A percentile compares a stretch with the other conserved stretches of the same genome.
Evolutionary conservation across 75 land plant genomes (phyloP).

Genomic region (Isoetes taiwanensis): DNA sequence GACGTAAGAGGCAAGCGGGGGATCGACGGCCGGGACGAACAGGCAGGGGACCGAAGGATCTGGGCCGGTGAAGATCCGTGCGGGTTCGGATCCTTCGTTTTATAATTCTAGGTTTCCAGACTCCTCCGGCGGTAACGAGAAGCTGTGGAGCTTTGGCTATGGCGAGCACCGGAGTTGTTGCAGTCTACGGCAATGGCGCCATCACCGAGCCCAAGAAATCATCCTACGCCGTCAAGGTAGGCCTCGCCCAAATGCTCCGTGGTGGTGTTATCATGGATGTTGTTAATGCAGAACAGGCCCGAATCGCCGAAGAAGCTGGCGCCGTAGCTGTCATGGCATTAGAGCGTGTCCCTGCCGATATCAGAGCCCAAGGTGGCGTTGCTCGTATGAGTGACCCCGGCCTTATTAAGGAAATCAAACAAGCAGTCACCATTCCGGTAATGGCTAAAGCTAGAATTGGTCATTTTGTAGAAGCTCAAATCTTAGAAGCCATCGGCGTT

Average conservation of each 20-base stretch:
- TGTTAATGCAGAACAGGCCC: constrained; percentile 55
- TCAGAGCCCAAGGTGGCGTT: constrained; percentile 62
- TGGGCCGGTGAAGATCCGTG: too few relatives aligned
- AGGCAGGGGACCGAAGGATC: too few relatives aligned
- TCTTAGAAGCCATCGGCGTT: constrained; percentile 65
- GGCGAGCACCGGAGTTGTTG: too few relatives aligned
- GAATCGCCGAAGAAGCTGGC: constrained; percentile 71
- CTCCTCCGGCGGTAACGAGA: too few relatives aligned
- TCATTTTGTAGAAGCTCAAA: constrained; percentile 80
- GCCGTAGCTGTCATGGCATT: constrained; percentile 73
- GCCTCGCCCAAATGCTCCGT: constrained; percentile 67
- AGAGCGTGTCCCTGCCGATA: constrained; percentile 71
- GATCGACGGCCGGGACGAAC: too few relatives aligned
- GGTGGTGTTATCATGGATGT: constrained; percentile 84
- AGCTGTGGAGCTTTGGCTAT: too few relatives aligned
- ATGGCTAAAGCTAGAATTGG: constrained; percentile 86
- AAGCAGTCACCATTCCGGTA: constrained; percentile 64
- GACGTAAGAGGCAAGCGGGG: too few relatives aligned
- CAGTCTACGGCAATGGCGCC: too few relatives aligned
- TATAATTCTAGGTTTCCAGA: too few relatives aligned
- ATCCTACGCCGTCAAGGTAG: constrained; percentile 66
- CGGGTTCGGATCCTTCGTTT: too few relatives aligned
- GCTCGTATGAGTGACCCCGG: constrained; percentile 76
- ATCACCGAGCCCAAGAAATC: too few relatives aligned
- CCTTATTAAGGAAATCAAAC: constrained; percentile 72